phyloP scores from a whole-genome alignment of 1,284 basidiomycete genomes.

The Rhizopogon parksii region DNA sequence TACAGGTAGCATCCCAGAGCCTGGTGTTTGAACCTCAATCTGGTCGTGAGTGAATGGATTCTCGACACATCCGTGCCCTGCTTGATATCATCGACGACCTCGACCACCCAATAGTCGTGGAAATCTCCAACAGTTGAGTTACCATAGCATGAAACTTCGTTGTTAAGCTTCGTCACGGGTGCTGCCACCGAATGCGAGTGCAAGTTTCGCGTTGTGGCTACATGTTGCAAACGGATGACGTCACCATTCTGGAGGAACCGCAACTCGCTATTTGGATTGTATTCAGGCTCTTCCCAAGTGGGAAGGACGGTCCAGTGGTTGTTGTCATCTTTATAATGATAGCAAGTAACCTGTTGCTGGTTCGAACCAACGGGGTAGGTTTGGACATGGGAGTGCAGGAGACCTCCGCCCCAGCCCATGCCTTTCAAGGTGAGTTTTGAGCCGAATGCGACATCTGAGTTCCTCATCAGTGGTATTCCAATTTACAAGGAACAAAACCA shows the following conservation, averaged over 20 bases:
- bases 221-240: constrained; percentile 76
- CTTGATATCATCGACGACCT: constrained; percentile 88
- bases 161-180: constrained; percentile 84
- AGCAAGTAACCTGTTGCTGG: constrained; percentile 98
- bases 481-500: constrained; percentile 13
- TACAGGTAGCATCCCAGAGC: constrained; percentile 82
- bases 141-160: constrained; percentile 92
- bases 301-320: constrained; percentile 88
- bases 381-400: constrained; percentile 95
- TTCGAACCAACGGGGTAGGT: constrained; percentile 88
- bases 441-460: constrained; percentile 79
- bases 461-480: constrained; percentile 4
- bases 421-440: constrained; percentile 94
- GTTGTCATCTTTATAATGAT: constrained; percentile 98
- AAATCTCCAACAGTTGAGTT: constrained; percentile 81
- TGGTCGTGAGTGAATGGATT: constrained; percentile 87
- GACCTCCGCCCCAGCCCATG: constrained; percentile 94
- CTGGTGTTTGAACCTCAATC: constrained; percentile 80
- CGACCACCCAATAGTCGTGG: constrained; percentile 90
- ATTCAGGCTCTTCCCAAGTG: constrained; percentile 66
- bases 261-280: constrained; percentile 61
- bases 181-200: constrained; percentile 88
- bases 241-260: constrained; percentile 76
- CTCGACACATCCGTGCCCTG: constrained; percentile 55
- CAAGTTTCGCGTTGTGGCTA: constrained; percentile 81